Evolutionary conservation across 2,329 filamentous ascomycete species (phyloP).

Genomic region (Septoria linicola): DNA sequence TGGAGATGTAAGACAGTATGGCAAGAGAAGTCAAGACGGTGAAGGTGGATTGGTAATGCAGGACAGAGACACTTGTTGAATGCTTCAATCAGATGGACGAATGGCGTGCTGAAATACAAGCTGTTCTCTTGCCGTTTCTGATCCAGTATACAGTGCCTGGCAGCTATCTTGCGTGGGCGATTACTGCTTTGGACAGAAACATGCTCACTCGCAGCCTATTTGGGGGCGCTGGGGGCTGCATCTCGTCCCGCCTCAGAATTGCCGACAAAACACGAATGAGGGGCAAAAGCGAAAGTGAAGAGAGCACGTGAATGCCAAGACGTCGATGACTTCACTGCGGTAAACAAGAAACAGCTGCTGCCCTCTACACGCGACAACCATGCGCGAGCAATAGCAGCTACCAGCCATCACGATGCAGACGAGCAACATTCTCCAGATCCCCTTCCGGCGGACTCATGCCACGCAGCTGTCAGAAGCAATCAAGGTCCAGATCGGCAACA

Average conservation of each 20-base stretch:
- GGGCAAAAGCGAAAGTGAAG: conserved; percentile 5
- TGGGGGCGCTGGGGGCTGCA: neutral
- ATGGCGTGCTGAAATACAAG: conserved; percentile 10
- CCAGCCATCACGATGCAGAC: conserved; percentile 30
- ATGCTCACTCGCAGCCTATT: conserved; percentile 10
- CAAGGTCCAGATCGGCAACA: conserved; percentile 91
- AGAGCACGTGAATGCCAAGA: neutral
- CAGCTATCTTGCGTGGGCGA: neutral
- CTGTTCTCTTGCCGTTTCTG: conserved; percentile 6
- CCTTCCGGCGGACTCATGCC: conserved; percentile 81
- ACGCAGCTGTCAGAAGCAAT: conserved; percentile 79
- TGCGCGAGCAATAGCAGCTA: conserved; percentile 2
- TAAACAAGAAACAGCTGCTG: neutral
- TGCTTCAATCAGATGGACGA: conserved; percentile 1
- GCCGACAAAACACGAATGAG: neutral
- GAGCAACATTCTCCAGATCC: conserved; percentile 69
- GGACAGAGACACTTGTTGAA: too few relatives aligned
- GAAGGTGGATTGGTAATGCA: conserved; percentile 15
- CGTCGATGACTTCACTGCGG: conserved; percentile 6
- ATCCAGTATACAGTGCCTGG: neutral
- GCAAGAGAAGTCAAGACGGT: neutral
- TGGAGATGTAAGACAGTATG: neutral
- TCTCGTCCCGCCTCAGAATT: neutral
- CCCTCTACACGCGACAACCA: neutral
- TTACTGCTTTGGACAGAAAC: conserved; percentile 15